These are phyloP conservation scores for Bryum argenteum DNA, from an alignment of 225 moss, liverwort and hornwort genomes.

Conservation along the genomic window DNA sequence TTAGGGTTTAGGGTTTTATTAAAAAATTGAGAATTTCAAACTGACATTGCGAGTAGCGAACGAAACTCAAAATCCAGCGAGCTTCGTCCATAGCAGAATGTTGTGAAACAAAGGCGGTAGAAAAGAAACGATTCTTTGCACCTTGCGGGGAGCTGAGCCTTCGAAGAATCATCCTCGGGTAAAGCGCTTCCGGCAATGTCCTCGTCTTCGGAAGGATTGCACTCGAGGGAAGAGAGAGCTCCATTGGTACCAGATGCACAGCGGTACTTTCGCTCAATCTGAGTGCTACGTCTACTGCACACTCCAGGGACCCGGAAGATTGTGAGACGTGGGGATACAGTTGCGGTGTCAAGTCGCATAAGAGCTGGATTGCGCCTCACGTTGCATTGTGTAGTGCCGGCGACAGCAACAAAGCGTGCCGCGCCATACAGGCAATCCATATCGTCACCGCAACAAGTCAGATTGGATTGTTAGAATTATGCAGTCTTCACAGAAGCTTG, in stretches of 20 bases:
- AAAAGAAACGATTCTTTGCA: neutral
- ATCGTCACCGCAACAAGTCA: neutral
- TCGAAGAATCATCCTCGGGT: slow-evolving; percentile 3
- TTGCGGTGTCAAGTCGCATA: neutral
- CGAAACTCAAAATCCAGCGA: neutral
- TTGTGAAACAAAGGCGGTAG: neutral
- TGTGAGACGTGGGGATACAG: neutral
- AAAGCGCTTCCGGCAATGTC: neutral
- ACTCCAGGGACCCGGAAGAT: neutral
- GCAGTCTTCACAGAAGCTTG: neutral
- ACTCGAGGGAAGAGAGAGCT: slow-evolving; percentile 14
- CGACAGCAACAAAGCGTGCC: neutral
- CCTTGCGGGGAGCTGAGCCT: slow-evolving; percentile 13
- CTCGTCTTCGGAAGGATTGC: neutral
- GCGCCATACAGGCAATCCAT: slow-evolving; percentile 19
- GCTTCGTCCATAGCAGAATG: neutral
- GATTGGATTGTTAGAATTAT: neutral
- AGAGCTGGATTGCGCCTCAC: neutral
- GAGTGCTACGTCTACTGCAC: neutral
- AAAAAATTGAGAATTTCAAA: neutral
- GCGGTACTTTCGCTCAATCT: neutral
- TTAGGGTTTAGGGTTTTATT: neutral
- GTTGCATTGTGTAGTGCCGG: neutral
- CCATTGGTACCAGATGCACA: neutral
- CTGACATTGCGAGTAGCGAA: neutral